phyloP scores from a whole-genome alignment of 2,329 filamentous ascomycete species.

The Emmonsiellopsis sp. region DNA sequence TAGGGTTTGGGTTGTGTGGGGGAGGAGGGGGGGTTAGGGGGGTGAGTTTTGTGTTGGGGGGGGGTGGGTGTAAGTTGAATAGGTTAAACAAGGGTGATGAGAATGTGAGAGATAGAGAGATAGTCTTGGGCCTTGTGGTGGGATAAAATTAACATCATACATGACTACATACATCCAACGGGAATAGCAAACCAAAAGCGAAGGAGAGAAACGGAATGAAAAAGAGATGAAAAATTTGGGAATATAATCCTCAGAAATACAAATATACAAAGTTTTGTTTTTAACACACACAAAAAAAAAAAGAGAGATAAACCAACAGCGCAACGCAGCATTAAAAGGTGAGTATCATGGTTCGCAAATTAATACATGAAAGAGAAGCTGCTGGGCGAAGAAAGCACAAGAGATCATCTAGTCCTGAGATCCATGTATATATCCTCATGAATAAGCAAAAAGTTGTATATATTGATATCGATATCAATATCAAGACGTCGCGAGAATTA shows the following conservation, averaged over 20 bases:
- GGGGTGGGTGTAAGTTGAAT: neutral
- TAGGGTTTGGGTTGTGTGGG: conserved; percentile 9
- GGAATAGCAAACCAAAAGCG: neutral
- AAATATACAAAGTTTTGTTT: neutral
- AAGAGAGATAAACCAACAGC: neutral
- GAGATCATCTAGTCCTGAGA: neutral
- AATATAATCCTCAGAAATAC: neutral
- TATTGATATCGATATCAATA: neutral
- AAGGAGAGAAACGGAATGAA: neutral
- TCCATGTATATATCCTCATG: neutral
- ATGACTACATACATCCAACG: neutral
- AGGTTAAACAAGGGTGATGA: neutral
- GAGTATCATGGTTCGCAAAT: neutral
- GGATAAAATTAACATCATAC: neutral
- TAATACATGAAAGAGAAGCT: conserved; percentile 1
- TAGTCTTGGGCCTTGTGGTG: neutral
- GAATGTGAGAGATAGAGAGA: neutral
- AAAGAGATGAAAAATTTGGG: neutral
- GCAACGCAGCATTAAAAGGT: neutral
- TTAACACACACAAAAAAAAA: conserved; percentile 1
- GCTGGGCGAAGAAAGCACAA: neutral
- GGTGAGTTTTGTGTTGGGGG: neutral
- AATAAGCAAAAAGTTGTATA: neutral
- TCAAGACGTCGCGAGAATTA: neutral
- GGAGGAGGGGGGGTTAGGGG: neutral